phyloP scores from a whole-genome alignment of 2,329 filamentous ascomycete genomes.

The Cladosporium austrohemisphaericum region DNA sequence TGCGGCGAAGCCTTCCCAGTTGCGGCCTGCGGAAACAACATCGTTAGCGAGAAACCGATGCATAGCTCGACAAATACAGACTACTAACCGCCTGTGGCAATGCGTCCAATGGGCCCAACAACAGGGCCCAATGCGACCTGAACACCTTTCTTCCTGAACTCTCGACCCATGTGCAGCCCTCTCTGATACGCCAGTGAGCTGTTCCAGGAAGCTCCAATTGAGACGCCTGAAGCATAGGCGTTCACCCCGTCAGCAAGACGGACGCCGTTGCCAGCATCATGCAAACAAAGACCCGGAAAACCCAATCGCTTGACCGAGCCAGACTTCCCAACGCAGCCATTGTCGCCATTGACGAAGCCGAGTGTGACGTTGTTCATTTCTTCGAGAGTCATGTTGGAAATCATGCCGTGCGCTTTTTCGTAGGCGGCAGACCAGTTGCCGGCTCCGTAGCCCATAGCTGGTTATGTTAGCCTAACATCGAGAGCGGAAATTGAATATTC shows the following conservation, averaged over 20 bases:
- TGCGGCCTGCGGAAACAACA: slow-evolving; percentile 42
- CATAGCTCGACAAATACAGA: slow-evolving; percentile 35
- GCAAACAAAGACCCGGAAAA: slow-evolving; percentile 41
- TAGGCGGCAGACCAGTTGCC: slow-evolving; percentile 34
- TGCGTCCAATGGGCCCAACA: slow-evolving; percentile 66
- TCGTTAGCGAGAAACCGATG: neutral
- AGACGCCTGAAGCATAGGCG: slow-evolving; percentile 41
- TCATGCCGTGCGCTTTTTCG: slow-evolving; percentile 29
- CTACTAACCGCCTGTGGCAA: slow-evolving; percentile 54
- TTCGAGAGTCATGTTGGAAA: slow-evolving; percentile 34
- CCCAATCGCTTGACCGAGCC: slow-evolving; percentile 33
- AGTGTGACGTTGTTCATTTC: slow-evolving; percentile 38
- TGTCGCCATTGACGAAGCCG: slow-evolving; percentile 28
- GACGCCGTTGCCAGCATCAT: slow-evolving; percentile 42
- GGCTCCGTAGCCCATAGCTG: slow-evolving; percentile 30
- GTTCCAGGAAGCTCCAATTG: slow-evolving; percentile 50
- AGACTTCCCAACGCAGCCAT: slow-evolving; percentile 37
- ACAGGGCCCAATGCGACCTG: slow-evolving; percentile 66
- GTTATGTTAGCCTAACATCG: neutral
- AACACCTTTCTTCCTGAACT: slow-evolving; percentile 51
- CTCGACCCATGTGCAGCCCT: slow-evolving; percentile 52
- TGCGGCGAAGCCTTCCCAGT: slow-evolving; percentile 70
- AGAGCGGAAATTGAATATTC: neutral
- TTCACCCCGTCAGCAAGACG: slow-evolving; percentile 43
- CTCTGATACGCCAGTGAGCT: slow-evolving; percentile 50